Evolutionary conservation across 371 early-diverging fungal genomes (phyloP), one percentile per base, ranked within the genome.

Genomic region (Syncephalastrum monosporum): DNA sequence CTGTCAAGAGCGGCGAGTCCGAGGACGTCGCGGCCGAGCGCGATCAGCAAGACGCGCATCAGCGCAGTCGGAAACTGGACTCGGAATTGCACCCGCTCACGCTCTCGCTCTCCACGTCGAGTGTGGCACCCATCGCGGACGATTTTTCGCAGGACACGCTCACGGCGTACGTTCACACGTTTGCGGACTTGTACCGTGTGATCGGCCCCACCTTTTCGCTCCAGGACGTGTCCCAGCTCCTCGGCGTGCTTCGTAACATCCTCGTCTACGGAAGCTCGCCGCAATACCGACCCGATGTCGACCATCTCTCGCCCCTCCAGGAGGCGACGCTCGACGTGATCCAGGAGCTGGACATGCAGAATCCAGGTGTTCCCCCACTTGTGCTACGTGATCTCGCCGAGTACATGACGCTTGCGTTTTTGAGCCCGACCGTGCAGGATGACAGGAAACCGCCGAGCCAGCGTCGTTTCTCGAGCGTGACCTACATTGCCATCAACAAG

Each of bases 91-190:
- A 69, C 38, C 60, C 69, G 15, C 50, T 74, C n/a, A 74, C 76
- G 4, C 48, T 72, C 0, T 74, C 74, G 0, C 50, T 77, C 16
- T 75, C 72, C 3, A 68, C 70, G 5, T 68, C 71, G 1, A 68
- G 66, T 29, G 63, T 57, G 13, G 62, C 68, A 3, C 61, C 69
- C 5, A 66, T 77, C 33, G 77, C 79, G 3, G 60, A 68, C 6
- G 75, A 68, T 15, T 89, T 93, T 53, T 87, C 89, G 1, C 94
- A 93, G 65, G 93, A 94, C 21, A 86, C 87, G 2, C 69, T 95
- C 24, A 84, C 85, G 4, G 77, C 86, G 4, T 88, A 83, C 56
- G 77, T 90, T 47, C 64, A 68, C 17, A 77, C 86, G 51, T 85
- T 93, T 63, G 69, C 72, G 2, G 84, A 86, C 15, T 75, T 95